phyloP scores from a whole-genome alignment of 1,139 yeast species.

The Candida smagusa region DNA sequence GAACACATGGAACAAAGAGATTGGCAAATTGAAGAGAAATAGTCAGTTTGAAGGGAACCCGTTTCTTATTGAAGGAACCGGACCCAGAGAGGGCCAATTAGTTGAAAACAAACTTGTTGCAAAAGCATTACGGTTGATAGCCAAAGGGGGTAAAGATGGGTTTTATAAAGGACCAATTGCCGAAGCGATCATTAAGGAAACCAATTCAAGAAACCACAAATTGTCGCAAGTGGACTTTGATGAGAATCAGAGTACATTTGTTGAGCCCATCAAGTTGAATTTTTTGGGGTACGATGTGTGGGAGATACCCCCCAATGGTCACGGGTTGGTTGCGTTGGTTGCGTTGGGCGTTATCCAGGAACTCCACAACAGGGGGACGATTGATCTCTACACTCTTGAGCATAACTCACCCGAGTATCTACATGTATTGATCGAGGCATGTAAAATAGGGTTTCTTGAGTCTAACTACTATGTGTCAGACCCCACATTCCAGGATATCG shows the following conservation, averaged over 20 bases:
- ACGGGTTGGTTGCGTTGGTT: conserved; percentile 69
- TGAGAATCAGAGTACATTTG: conserved; percentile 54
- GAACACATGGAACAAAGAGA: conserved; percentile 46
- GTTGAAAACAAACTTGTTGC: conserved; percentile 56
- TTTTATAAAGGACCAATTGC: conserved; percentile 71
- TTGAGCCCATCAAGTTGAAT: conserved; percentile 56
- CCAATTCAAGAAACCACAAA: conserved; percentile 53
- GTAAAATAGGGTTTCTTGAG: conserved; percentile 72
- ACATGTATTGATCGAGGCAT: conserved; percentile 65
- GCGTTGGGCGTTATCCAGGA: conserved; percentile 65
- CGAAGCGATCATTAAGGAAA: conserved; percentile 55
- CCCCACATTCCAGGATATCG: conserved; percentile 31
- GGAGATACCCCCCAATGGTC: conserved; percentile 85
- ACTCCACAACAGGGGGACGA: conserved; percentile 43
- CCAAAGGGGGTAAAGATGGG: conserved; percentile 57
- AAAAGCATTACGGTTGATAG: conserved; percentile 49
- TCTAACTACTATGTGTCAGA: conserved; percentile 76
- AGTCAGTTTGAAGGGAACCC: conserved; percentile 33
- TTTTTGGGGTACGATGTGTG: conserved; percentile 48
- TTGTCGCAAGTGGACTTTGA: conserved; percentile 54
- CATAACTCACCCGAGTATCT: conserved; percentile 74
- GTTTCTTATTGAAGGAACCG: conserved; percentile 33
- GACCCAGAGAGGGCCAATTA: conserved; percentile 62
- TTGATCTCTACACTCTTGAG: conserved; percentile 43
- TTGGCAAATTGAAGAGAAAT: conserved; percentile 33